A percentile compares a stretch with the other conserved stretches of the same genome.
Conservation (phyloP, 1,284 basidiomycete genomes). For the Trametes polyzona region DNA sequence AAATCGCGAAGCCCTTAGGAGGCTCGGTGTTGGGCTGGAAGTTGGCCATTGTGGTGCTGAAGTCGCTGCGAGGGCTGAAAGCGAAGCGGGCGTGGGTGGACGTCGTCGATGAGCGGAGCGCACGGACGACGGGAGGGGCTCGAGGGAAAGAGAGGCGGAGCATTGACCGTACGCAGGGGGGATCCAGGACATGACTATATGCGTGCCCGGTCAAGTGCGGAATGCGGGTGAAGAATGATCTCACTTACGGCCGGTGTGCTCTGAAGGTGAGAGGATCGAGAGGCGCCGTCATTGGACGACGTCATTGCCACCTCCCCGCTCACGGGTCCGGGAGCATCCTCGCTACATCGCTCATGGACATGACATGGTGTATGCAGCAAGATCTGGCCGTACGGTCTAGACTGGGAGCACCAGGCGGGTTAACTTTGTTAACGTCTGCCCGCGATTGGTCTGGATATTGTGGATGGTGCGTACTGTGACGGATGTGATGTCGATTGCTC, state of each 20-base stretch:
- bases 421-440: too few species aligned
- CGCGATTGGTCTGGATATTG: too few species aligned
- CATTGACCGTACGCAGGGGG: neutral
- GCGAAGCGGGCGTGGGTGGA: neutral
- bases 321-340: too few species aligned
- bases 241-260: neutral
- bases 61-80: neutral
- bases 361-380: too few species aligned
- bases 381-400: too few species aligned
- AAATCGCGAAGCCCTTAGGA: slow-evolving; percentile 34
- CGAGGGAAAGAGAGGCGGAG: slow-evolving; percentile 3
- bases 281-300: neutral
- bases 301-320: slow-evolving; percentile 42
- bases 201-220: slow-evolving; percentile 2
- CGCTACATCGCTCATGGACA: too few species aligned
- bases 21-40: slow-evolving; percentile 35
- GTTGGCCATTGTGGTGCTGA: slow-evolving; percentile 10
- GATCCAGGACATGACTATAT: slow-evolving; percentile 1
- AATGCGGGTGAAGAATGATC: slow-evolving; percentile 1
- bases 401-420: too few species aligned
- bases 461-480: too few species aligned
- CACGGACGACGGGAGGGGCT: neutral
- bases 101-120: neutral
- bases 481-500: too few species aligned
- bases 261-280: neutral